Evolutionary conservation across 2,329 filamentous ascomycete genomes (phyloP).

Genomic region (Chrysoporthe puriensis): DNA sequence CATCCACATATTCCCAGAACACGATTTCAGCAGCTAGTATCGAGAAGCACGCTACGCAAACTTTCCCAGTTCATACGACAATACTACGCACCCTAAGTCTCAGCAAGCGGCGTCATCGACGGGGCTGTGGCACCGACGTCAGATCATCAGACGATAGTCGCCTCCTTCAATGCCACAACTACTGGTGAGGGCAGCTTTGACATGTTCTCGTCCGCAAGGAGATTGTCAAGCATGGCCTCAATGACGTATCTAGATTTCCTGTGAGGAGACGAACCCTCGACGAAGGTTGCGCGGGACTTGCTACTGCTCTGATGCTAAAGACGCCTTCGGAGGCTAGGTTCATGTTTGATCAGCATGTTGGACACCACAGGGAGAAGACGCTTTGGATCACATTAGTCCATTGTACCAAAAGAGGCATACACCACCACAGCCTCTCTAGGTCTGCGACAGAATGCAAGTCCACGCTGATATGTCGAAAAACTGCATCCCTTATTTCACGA

Average conservation of each 20-base stretch:
- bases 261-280: neutral
- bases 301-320: neutral
- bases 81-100: neutral
- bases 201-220: conserved; percentile 19
- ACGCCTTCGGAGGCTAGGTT: neutral
- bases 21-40: neutral
- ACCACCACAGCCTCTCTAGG: neutral
- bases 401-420: neutral
- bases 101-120: neutral
- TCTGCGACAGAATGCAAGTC: neutral
- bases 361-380: conserved; percentile 9
- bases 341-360: conserved; percentile 5
- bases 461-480: neutral
- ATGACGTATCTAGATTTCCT: neutral
- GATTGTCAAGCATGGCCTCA: conserved; percentile 8
- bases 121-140: neutral
- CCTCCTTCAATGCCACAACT: neutral
- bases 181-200: conserved; percentile 8
- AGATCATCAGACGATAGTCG: neutral
- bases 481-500: neutral
- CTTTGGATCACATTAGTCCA: neutral
- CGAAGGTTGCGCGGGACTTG: neutral
- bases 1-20: neutral
- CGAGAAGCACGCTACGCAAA: neutral
- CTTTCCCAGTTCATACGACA: neutral